Base-by-base conservation (phyloP, 1,284 basidiomycete genomes). In the Puccinia horiana region DNA sequence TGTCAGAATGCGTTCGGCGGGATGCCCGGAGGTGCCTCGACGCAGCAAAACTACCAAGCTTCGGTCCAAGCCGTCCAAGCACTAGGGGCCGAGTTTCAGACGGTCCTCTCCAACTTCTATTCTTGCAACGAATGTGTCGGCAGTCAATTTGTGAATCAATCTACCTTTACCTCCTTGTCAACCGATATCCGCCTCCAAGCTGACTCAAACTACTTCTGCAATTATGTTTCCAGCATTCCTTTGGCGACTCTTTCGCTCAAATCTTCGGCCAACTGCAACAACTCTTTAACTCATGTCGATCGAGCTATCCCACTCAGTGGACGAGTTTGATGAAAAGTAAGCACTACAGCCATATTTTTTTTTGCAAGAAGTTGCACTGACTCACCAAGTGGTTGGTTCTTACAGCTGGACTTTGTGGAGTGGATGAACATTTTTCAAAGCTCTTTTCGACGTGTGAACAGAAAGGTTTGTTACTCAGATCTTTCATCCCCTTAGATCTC, bases 221-320 rank as follows among this genome's bases (percentile, higher is more conserved):
- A 69, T 69, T 9, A 61, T 47, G 44, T 8, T n/a, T n/a, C 8
- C 11, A 73, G 70, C 44, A 73, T 47, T 73, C 47, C 3, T 73
- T 73, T 35, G 26, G 47, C 1, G 16, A 4, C 9, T 6, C 29
- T 29, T 73, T 73, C 47, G 52, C 6, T 35, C 70, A 73, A 73
- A 32, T 73, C 42, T 73, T 73, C 32, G 8, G 29, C 20, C 70
- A 52, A 26, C 11, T 73, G 20, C 44, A 73, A 16, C 44, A 73
- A 1, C 70, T 73, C 16, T 26, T 73, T 18, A 23, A 52, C 47
- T 52, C 70, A 47, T 73, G 70, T 20, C 70, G 47, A 73, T 49
- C 70, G 8, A 49, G 6, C 70, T 73, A 47, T 29, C 70, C 70
- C 26, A 52, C 49, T 52, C 70, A 73, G 9, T 73, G 70, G 70